These are phyloP conservation scores for Chaetomium strumarium DNA, from an alignment of 2,329 filamentous ascomycete species.

Conservation along the genomic window DNA sequence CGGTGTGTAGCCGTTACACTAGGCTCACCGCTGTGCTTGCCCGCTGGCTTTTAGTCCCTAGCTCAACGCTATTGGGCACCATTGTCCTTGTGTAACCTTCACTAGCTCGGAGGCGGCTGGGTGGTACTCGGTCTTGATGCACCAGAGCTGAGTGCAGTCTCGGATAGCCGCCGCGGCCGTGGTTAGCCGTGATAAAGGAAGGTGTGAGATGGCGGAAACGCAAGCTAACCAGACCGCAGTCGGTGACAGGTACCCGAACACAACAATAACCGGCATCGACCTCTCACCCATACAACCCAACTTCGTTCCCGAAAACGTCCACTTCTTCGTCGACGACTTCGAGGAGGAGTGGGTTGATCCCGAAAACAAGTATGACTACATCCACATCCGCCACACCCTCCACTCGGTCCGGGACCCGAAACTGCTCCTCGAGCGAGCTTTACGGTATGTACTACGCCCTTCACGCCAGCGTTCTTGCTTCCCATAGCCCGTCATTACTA, in stretches of 20 bases:
- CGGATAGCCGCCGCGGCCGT: not conserved
- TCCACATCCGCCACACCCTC: slow-evolving; percentile 44
- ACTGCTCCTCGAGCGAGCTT: slow-evolving; percentile 30
- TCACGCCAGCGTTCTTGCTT: not conserved
- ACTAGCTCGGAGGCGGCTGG: not conserved
- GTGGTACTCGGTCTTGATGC: not conserved
- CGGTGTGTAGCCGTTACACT: not conserved
- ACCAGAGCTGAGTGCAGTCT: not conserved
- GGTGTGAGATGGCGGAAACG: not conserved
- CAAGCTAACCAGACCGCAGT: slow-evolving; percentile 31
- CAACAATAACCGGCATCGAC: slow-evolving; percentile 43
- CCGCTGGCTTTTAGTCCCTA: not conserved
- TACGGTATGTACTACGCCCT: slow-evolving; percentile 30
- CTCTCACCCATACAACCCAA: slow-evolving; percentile 48
- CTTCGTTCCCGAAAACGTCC: slow-evolving; percentile 46
- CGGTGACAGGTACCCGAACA: slow-evolving; percentile 41
- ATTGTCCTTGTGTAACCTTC: not conserved
- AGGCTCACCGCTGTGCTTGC: not conserved
- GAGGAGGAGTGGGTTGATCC: slow-evolving; percentile 46
- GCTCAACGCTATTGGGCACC: not conserved
- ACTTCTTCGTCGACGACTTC: slow-evolving; percentile 47
- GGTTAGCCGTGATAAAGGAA: not conserved
- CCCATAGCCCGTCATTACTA: not conserved
- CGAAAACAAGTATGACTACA: slow-evolving; percentile 42
- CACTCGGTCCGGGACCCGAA: slow-evolving; percentile 40